Conservation (phyloP, 2,329 filamentous ascomycete genomes). For the Plectosphaerella plurivora region DNA sequence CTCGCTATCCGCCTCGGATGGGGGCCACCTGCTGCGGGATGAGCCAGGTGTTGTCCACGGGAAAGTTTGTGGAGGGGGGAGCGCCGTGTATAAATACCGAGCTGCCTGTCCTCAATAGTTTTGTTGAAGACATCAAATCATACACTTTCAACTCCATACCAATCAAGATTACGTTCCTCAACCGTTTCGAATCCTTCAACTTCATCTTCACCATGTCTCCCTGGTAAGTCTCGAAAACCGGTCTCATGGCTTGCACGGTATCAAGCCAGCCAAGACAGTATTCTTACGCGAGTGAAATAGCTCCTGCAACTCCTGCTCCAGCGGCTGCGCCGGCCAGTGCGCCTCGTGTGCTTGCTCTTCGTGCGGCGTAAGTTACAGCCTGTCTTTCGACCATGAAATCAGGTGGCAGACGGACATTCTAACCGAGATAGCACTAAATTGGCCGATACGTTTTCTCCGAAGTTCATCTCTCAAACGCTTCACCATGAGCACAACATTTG, state of each 20-base stretch:
- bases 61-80: background rate
- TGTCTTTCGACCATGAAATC: background rate
- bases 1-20: background rate
- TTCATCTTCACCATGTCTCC: conserved; percentile 10
- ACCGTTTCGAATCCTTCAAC: conserved; percentile 3
- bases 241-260: background rate
- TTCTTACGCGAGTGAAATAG: background rate
- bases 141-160: conserved; percentile 8
- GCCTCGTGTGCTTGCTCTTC: conserved; percentile 11
- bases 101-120: background rate
- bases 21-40: background rate
- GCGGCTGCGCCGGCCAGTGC: conserved; percentile 12
- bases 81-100: conserved; percentile 7
- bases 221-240: conserved; percentile 6
- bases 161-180: conserved; percentile 1
- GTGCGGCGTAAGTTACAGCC: conserved; percentile 8
- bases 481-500: too few species aligned
- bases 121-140: background rate
- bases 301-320: conserved; percentile 13
- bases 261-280: background rate
- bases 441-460: too few species aligned
- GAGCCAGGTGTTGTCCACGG: background rate
- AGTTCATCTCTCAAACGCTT: too few species aligned
- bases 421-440: background rate
- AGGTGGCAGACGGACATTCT: background rate